phyloP scores from a whole-genome alignment of 176 grass and related monocot genomes.

The Leersia perrieri region DNA sequence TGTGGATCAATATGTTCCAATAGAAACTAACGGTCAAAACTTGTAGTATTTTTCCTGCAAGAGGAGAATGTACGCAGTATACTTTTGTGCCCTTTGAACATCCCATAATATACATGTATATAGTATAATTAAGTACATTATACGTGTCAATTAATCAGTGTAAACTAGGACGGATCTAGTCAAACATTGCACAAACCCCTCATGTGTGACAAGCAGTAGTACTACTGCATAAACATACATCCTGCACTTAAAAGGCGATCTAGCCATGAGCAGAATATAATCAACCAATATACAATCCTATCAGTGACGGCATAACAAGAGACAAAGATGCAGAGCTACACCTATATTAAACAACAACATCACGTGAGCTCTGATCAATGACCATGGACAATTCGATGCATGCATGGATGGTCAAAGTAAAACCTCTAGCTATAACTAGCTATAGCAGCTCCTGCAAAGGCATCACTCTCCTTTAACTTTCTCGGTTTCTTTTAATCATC shows the following conservation, averaged over 20 bases:
- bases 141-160: not conserved
- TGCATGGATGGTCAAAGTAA: constrained; percentile 21
- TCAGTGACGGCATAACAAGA: not conserved
- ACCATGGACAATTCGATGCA: not conserved
- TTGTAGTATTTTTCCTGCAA: too few species aligned
- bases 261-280: not conserved
- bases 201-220: not conserved
- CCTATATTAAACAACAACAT: constrained; percentile 1
- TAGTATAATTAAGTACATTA: not conserved
- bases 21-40: too few species aligned
- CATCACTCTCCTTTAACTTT: not conserved
- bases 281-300: not conserved
- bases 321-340: constrained; percentile 21
- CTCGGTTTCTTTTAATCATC: not conserved
- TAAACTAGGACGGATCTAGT: not conserved
- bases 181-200: not conserved
- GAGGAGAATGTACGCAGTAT: too few species aligned
- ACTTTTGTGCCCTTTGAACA: not conserved
- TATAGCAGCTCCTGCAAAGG: constrained; percentile 1
- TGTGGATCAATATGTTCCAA: not conserved
- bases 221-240: not conserved
- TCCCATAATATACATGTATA: not conserved
- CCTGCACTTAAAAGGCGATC: not conserved
- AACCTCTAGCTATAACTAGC: constrained; percentile 1
- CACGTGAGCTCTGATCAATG: constrained; percentile 27